A percentile compares a stretch with the other conserved stretches of the same genome.
These are phyloP conservation scores for Colletotrichum limetticola DNA, from an alignment of 2,329 filamentous ascomycete species.

Conservation along the genomic window DNA sequence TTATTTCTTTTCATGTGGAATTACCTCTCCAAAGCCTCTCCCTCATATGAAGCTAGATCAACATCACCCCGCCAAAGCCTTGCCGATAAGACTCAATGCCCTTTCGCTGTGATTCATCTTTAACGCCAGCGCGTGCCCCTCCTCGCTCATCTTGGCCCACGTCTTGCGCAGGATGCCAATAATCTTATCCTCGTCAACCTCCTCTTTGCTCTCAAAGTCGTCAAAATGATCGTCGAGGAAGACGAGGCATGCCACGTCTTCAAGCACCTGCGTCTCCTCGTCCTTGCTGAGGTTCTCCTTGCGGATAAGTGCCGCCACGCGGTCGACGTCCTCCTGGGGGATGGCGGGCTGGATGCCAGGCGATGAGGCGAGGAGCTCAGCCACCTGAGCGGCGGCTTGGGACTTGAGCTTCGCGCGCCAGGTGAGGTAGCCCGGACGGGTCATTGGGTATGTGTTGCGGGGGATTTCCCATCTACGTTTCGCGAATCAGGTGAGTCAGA, in stretches of 20 bases:
- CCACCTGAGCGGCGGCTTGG: conserved; percentile 65
- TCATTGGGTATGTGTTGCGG: conserved; percentile 77
- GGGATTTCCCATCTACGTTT: conserved; percentile 78
- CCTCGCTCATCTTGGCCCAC: conserved; percentile 78
- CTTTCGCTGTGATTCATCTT: conserved; percentile 72
- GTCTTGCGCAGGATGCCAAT: conserved; percentile 77
- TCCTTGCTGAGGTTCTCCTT: conserved; percentile 77
- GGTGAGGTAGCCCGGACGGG: conserved; percentile 79
- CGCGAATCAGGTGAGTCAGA: conserved; percentile 20
- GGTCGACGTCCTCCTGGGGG: conserved; percentile 62
- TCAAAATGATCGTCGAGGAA: conserved; percentile 91
- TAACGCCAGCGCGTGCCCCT: conserved; percentile 72
- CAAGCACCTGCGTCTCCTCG: conserved; percentile 77
- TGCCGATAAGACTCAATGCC: conserved; percentile 69
- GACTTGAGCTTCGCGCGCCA: conserved; percentile 82
- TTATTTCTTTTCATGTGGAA: neutral
- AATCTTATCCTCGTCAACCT: conserved; percentile 81
- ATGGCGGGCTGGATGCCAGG: conserved; percentile 50
- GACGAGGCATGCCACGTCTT: conserved; percentile 88
- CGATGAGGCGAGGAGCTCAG: conserved; percentile 61
- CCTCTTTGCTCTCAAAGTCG: conserved; percentile 74
- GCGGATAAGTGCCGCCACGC: conserved; percentile 77
- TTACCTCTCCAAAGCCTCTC: neutral
- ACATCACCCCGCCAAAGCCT: conserved; percentile 58
- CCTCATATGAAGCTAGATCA: neutral